These are phyloP conservation scores for Coemansia reversa DNA, from an alignment of 192 early-diverging fungal genomes.

Conservation along the genomic window DNA sequence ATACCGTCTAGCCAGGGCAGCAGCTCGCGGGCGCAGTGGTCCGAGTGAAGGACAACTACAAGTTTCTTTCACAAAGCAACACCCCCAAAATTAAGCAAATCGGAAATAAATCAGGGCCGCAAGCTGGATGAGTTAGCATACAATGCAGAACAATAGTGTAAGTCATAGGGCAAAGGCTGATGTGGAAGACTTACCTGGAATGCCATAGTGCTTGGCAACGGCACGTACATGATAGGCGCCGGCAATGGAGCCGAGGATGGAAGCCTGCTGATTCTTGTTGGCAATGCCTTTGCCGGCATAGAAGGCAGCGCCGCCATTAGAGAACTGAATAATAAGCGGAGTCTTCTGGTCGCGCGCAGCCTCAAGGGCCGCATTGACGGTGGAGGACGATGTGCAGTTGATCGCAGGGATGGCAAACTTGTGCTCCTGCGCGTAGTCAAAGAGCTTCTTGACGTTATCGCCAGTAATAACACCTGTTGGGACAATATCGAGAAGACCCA, in stretches of 20 bases:
- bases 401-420: slow-evolving; percentile 93
- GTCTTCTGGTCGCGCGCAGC: slow-evolving; percentile 91
- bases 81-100: background rate
- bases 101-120: background rate
- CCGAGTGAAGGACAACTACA: slow-evolving; percentile 77
- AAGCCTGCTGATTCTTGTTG: slow-evolving; percentile 86
- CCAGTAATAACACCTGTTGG: slow-evolving; percentile 91
- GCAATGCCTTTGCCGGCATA: slow-evolving; percentile 90
- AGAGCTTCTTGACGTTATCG: slow-evolving; percentile 84
- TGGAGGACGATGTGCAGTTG: slow-evolving; percentile 93
- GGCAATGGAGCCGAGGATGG: slow-evolving; percentile 86
- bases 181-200: slow-evolving; percentile 56
- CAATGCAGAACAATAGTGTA: background rate
- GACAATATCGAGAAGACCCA: slow-evolving; percentile 82
- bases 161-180: background rate
- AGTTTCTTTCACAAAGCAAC: background rate
- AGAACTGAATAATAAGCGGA: slow-evolving; percentile 95
- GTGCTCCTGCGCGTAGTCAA: slow-evolving; percentile 72
- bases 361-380: slow-evolving; percentile 90
- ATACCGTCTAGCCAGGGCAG: slow-evolving; percentile 98
- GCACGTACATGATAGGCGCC: slow-evolving; percentile 82
- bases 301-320: slow-evolving; percentile 88
- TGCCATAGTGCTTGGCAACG: slow-evolving; percentile 83
- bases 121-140: background rate
- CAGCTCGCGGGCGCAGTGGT: slow-evolving; percentile 97